Percentiles rank a stretch among this genome's conserved stretches.
Evolutionary conservation across 2,329 filamentous ascomycete species (phyloP).

Genomic region (Neofusicoccum sp.): DNA sequence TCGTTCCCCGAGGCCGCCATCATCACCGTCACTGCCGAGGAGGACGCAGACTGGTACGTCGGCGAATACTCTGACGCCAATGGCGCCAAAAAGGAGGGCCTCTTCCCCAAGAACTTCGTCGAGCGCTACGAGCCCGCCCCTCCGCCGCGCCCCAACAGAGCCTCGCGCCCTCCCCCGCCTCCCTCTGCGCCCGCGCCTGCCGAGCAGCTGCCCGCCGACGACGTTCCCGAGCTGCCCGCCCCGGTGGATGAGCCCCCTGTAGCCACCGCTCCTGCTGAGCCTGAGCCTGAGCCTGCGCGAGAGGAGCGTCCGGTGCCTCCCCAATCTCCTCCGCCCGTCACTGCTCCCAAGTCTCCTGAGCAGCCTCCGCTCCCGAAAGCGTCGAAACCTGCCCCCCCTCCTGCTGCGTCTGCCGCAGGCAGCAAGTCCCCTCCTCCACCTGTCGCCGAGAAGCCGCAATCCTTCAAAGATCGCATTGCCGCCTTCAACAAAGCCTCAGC

Average conservation of each 20-base stretch:
- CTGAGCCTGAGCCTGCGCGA: constrained; percentile 3
- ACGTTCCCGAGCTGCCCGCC: constrained; percentile 8
- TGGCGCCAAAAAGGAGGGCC: constrained; percentile 75
- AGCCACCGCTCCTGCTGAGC: neutral
- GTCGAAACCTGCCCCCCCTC: constrained; percentile 40
- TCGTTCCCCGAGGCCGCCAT: constrained; percentile 81
- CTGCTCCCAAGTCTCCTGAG: constrained; percentile 39
- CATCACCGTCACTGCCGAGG: constrained; percentile 88
- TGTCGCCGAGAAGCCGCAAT: constrained; percentile 73
- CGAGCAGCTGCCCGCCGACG: neutral
- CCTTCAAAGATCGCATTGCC: constrained; percentile 93
- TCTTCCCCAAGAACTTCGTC: constrained; percentile 96
- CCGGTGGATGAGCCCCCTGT: constrained; percentile 6
- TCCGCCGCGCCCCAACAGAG: constrained; percentile 78
- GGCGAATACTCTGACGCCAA: constrained; percentile 79
- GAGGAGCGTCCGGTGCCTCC: constrained; percentile 16
- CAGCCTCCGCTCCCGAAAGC: constrained; percentile 31
- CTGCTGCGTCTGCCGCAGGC: constrained; percentile 36
- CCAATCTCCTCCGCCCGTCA: constrained; percentile 31
- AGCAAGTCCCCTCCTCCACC: constrained; percentile 63
- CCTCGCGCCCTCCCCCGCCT: constrained; percentile 50
- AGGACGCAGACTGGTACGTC: constrained; percentile 91
- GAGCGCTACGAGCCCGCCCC: constrained; percentile 91
- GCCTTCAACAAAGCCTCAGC: constrained; percentile 92
- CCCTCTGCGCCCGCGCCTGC: constrained; percentile 32